A percentile compares a stretch with the other conserved stretches of the same genome.
phyloP scores from a whole-genome alignment of 768 basidiomycete species.

The Suillus plorans region DNA sequence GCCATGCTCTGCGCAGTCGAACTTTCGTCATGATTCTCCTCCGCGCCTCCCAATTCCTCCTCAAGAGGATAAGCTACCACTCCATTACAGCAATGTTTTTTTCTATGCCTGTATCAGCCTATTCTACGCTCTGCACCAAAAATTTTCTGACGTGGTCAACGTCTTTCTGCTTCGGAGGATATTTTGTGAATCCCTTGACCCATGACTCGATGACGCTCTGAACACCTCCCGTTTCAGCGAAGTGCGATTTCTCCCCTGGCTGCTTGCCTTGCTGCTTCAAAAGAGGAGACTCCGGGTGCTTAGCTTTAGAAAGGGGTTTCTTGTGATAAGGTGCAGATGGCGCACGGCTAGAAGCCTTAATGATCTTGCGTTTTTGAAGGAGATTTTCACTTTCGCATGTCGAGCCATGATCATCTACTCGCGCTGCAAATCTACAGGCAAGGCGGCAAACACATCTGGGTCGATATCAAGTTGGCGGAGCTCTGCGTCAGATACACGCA shows the following conservation, averaged over 20 bases:
- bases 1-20: slow-evolving; percentile 47
- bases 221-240: slow-evolving; percentile 69
- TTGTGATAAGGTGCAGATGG: slow-evolving; percentile 41
- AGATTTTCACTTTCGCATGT: slow-evolving; percentile 40
- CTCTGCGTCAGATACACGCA: slow-evolving; percentile 54
- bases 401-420: slow-evolving; percentile 70
- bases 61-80: slow-evolving; percentile 78
- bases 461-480: slow-evolving; percentile 70
- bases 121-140: slow-evolving; percentile 66
- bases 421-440: slow-evolving; percentile 68
- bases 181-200: slow-evolving; percentile 62
- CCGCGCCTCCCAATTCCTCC: slow-evolving; percentile 57
- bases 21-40: slow-evolving; percentile 27
- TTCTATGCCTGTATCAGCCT: slow-evolving; percentile 67
- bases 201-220: slow-evolving; percentile 71
- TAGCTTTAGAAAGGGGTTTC: slow-evolving; percentile 57
- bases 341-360: slow-evolving; percentile 41
- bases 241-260: slow-evolving; percentile 54
- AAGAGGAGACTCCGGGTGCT: slow-evolving; percentile 45
- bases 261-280: slow-evolving; percentile 54
- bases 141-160: slow-evolving; percentile 74
- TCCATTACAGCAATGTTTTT: slow-evolving; percentile 68
- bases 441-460: slow-evolving; percentile 59
- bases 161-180: slow-evolving; percentile 69
- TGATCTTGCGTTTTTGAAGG: slow-evolving; percentile 44